A percentile compares a stretch with the other conserved stretches of the same genome.
Conservation (phyloP, 805 yeast species). For the Clavispora phyllophila region DNA sequence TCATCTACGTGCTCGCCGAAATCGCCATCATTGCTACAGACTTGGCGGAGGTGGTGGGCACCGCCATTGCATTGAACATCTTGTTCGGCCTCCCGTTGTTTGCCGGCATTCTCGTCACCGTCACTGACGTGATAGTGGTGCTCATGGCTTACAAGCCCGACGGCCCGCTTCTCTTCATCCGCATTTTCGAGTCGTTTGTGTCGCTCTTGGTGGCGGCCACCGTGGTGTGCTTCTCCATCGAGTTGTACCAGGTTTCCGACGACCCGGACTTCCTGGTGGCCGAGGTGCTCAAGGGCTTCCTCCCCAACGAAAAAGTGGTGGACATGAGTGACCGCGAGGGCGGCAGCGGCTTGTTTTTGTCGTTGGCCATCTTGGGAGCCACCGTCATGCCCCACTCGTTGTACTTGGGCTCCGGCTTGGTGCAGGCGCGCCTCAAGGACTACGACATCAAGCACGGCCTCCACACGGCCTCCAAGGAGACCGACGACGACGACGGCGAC, state of each 20-base stretch:
- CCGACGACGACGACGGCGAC: background rate
- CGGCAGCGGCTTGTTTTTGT: slow-evolving; percentile 59
- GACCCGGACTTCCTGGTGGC: slow-evolving; percentile 39
- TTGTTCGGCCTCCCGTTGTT: slow-evolving; percentile 74
- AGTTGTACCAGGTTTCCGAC: slow-evolving; percentile 62
- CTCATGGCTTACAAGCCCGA: slow-evolving; percentile 82
- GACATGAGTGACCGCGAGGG: slow-evolving; percentile 20
- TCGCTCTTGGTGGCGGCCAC: slow-evolving; percentile 74
- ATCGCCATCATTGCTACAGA: slow-evolving; percentile 92
- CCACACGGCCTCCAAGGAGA: slow-evolving; percentile 30
- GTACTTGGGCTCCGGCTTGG: slow-evolving; percentile 81
- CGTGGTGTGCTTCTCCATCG: slow-evolving; percentile 78
- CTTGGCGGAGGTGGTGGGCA: slow-evolving; percentile 96
- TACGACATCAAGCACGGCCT: slow-evolving; percentile 64
- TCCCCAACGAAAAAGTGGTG: slow-evolving; percentile 41
- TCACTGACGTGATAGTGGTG: slow-evolving; percentile 80
- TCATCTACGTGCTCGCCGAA: slow-evolving; percentile 76
- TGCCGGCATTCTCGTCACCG: slow-evolving; percentile 79
- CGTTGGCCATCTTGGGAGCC: slow-evolving; percentile 86
- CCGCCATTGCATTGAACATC: slow-evolving; percentile 88
- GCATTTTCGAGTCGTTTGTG: slow-evolving; percentile 80
- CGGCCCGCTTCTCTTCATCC: slow-evolving; percentile 71
- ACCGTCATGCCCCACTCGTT: slow-evolving; percentile 94
- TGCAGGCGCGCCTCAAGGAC: slow-evolving; percentile 76
- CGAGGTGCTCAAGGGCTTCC: slow-evolving; percentile 56